Evolutionary conservation across 441 rosid genomes (phyloP).

Genomic region (Adansonia rubrostipa): DNA sequence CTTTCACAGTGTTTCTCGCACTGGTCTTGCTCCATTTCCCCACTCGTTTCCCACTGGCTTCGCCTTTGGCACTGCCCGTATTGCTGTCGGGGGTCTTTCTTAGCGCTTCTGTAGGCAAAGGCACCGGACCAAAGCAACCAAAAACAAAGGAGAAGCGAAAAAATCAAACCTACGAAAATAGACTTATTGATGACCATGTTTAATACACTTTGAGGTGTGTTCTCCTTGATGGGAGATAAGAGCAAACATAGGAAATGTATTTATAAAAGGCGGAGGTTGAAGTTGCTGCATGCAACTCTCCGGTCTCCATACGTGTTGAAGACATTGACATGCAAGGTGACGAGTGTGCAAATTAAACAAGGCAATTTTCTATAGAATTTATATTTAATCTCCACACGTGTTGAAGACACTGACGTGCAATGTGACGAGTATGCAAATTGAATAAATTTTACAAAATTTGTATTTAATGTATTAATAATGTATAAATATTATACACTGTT

Average conservation of each 20-base stretch:
- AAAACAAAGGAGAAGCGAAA: not conserved
- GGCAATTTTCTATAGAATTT: not conserved
- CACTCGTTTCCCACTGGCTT: not conserved
- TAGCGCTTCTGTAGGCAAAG: not conserved
- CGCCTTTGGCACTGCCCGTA: not conserved
- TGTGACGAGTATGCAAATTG: not conserved
- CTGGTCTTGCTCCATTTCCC: not conserved
- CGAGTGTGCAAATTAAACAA: not conserved
- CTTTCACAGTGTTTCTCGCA: not conserved
- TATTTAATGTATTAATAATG: too few relatives aligned
- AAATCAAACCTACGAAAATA: not conserved
- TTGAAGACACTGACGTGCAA: slow-evolving; percentile 10
- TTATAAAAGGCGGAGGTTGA: not conserved
- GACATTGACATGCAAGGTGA: not conserved
- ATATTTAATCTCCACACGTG: not conserved
- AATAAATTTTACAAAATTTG: too few relatives aligned
- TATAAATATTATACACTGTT: too few relatives aligned
- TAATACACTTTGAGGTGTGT: not conserved
- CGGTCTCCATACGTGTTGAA: not conserved
- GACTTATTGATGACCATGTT: not conserved
- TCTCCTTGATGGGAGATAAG: not conserved
- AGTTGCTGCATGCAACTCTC: not conserved
- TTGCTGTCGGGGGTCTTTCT: not conserved
- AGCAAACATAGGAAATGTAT: not conserved
- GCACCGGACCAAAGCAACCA: not conserved